phyloP scores from a whole-genome alignment of 2,329 filamentous ascomycete genomes.

The Colletotrichum aenigma region DNA sequence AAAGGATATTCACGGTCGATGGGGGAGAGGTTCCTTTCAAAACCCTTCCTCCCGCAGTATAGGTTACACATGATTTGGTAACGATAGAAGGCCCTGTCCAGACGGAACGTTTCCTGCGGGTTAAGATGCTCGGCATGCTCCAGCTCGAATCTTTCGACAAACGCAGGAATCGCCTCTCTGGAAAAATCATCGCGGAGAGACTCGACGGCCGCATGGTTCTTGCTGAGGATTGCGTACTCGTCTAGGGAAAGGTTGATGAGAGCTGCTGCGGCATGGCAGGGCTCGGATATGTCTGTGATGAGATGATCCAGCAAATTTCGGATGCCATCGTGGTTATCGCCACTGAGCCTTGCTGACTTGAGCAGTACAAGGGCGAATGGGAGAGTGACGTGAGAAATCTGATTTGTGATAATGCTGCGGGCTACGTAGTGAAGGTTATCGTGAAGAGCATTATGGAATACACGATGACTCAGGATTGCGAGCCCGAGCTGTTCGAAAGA shows the following conservation, averaged over 20 bases:
- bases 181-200: background rate
- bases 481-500: background rate
- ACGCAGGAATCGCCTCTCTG: background rate
- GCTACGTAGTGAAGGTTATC: background rate
- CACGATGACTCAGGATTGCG: background rate
- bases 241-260: background rate
- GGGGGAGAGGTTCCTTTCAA: too few species aligned
- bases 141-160: background rate
- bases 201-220: background rate
- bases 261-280: background rate
- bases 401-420: background rate
- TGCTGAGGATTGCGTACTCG: background rate
- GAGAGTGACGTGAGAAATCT: background rate
- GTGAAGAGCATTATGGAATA: background rate
- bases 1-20: background rate
- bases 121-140: background rate
- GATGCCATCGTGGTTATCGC: background rate
- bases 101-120: background rate
- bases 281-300: background rate
- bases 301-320: background rate
- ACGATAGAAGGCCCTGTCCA: background rate
- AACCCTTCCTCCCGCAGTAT: background rate
- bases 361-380: background rate
- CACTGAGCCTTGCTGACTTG: background rate
- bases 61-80: background rate